These are phyloP conservation scores for Corylus avellana DNA, from an alignment of 306 rosid genomes.

Conservation along the genomic window DNA sequence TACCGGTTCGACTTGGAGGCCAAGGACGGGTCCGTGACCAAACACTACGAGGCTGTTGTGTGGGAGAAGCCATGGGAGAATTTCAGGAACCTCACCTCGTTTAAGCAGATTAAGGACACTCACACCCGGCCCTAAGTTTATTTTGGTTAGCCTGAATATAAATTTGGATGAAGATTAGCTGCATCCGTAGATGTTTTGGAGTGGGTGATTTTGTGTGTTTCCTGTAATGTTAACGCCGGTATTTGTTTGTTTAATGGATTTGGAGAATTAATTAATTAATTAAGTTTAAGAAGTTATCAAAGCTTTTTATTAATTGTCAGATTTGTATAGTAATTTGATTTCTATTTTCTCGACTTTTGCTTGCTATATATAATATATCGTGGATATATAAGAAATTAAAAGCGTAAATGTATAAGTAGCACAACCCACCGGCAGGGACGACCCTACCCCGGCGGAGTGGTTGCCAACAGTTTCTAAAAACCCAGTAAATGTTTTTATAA, in stretches of 20 bases:
- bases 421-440: no score
- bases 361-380: no score
- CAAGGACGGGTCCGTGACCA: slow-evolving; percentile 8
- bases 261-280: background rate
- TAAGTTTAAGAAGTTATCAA: background rate
- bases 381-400: no score
- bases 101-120: slow-evolving; percentile 1
- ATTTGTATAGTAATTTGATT: background rate
- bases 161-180: no score
- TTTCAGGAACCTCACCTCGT: slow-evolving; percentile 43
- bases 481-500: no score
- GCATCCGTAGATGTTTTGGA: background rate
- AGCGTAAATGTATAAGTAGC: no score
- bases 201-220: background rate
- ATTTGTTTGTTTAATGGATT: background rate
- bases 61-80: slow-evolving; percentile 40
- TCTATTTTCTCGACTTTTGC: background rate
- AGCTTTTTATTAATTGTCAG: background rate
- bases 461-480: no score
- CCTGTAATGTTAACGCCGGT: background rate
- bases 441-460: no score
- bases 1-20: slow-evolving; percentile 46
- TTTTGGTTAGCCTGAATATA: no score
- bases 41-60: slow-evolving; percentile 36
- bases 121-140: no score